Conservation (phyloP, 140 eudicot genomes). For the Senecio squalidus region DNA sequence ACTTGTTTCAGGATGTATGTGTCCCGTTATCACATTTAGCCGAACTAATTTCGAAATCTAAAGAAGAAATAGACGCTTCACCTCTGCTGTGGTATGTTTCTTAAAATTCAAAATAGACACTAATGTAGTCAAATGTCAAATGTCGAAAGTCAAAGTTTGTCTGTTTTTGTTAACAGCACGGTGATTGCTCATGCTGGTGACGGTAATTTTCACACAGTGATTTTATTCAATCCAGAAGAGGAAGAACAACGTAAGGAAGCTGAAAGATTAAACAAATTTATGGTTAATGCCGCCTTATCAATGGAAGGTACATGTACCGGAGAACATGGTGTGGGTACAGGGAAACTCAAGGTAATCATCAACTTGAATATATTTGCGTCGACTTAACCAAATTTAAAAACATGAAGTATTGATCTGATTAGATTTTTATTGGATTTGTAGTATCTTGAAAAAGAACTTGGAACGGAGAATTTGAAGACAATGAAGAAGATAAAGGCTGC, state of each 20-base stretch:
- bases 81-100: slow-evolving; percentile 54
- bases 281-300: slow-evolving; percentile 85
- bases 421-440: slow-evolving; percentile 26
- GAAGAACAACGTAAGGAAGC: slow-evolving; percentile 85
- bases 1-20: slow-evolving; percentile 74
- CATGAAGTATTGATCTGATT: background rate
- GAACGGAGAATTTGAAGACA: slow-evolving; percentile 73
- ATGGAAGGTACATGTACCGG: slow-evolving; percentile 99
- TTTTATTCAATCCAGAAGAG: slow-evolving; percentile 67
- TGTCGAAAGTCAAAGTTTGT: background rate
- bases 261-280: slow-evolving; percentile 73
- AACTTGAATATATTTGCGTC: background rate
- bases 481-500: slow-evolving; percentile 83
- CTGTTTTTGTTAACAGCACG: slow-evolving; percentile 42
- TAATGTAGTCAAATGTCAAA: background rate
- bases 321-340: slow-evolving; percentile 98
- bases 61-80: slow-evolving; percentile 68
- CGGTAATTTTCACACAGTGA: slow-evolving; percentile 82
- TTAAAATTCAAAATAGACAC: background rate
- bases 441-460: slow-evolving; percentile 95
- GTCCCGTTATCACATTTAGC: slow-evolving; percentile 88
- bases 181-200: slow-evolving; percentile 99
- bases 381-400: background rate
- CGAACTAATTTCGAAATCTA: slow-evolving; percentile 77
- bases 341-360: slow-evolving; percentile 77